Base-by-base conservation (phyloP, 31 red algal genomes). In the Pterothamnion heteromorphum region DNA sequence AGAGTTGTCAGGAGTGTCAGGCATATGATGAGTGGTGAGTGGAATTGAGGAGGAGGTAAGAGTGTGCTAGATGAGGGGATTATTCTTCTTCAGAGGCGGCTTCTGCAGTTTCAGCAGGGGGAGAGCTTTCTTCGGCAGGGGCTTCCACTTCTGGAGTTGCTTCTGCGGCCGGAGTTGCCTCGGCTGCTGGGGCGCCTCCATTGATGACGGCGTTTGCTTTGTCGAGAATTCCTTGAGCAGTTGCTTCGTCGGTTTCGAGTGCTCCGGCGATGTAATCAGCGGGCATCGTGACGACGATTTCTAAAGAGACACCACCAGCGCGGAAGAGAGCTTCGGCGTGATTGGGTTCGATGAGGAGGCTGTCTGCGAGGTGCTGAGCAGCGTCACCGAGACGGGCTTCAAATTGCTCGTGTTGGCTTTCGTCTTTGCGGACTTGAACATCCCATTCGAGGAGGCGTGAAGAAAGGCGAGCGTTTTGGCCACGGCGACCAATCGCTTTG, bases 401-500 rank as follows among this genome's bases (percentile, higher is more conserved):
- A 83, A 83, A 30, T 9, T 30, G 78, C 26, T 83, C 78, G 5
- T 5, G 9, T 30, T 9, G n/a, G 26, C 26, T 30, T 83, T 83
- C 78, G 5, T 83, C 78, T 18, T 18, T 83, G 21, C 14, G 78
- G 5, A 83, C 26, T 9, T 83, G 21, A 21, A 83, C 26, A 83
- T 83, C 78, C 78, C 78, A 83, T 18, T 27, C 78, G 9, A 30
- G 20, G 26, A 83, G 78, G 14, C 26, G 78, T 30, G 78, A 83
- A 5, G 78, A 18, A 21, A 83, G 78, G 78, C 78, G 78, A 30
- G 26, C 78, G 24, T 83, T 83, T 27, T 83, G 78, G 31, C 78
- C 78, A 83, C 78, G 78, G 31, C 78, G 78, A 30, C 78, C 78
- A 83, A 83, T 83, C 24, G 78, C 78, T 27, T 24, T 24, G 5